Evolutionary conservation across 768 basidiomycete species (phyloP).

Genomic region (Naganishia onofrii): DNA sequence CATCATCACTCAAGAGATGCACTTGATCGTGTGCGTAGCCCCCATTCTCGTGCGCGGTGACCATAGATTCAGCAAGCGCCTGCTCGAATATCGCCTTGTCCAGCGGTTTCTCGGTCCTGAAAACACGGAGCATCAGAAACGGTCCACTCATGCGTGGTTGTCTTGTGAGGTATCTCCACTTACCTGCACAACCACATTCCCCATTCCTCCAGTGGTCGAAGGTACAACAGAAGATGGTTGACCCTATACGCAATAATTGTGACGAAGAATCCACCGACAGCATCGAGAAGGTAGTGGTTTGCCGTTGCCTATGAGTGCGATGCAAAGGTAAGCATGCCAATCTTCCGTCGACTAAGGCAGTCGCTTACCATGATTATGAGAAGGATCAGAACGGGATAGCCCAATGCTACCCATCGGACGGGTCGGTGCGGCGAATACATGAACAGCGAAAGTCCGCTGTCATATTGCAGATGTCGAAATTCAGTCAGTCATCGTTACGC

Average conservation of each 20-base stretch:
- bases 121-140: background rate
- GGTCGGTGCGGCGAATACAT: constrained; percentile 40
- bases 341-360: background rate
- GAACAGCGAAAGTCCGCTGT: constrained; percentile 42
- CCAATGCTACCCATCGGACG: constrained; percentile 32
- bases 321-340: background rate
- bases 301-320: constrained; percentile 36
- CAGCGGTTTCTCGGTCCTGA: constrained; percentile 41
- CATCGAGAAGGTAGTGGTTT: constrained; percentile 45
- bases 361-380: constrained; percentile 42
- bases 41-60: background rate
- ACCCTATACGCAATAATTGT: constrained; percentile 38
- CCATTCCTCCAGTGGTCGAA: constrained; percentile 46
- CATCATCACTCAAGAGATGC: constrained; percentile 26
- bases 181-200: constrained; percentile 39
- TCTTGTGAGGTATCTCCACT: background rate
- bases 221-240: constrained; percentile 40
- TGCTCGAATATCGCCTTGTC: constrained; percentile 41
- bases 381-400: constrained; percentile 43
- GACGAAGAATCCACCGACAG: constrained; percentile 43
- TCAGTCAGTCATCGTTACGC: background rate
- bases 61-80: constrained; percentile 14
- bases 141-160: background rate
- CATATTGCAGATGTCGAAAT: constrained; percentile 31
- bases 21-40: constrained; percentile 14